Conservation (phyloP, 1,139 yeast species). For the Saccharomyces hybrid region DNA sequence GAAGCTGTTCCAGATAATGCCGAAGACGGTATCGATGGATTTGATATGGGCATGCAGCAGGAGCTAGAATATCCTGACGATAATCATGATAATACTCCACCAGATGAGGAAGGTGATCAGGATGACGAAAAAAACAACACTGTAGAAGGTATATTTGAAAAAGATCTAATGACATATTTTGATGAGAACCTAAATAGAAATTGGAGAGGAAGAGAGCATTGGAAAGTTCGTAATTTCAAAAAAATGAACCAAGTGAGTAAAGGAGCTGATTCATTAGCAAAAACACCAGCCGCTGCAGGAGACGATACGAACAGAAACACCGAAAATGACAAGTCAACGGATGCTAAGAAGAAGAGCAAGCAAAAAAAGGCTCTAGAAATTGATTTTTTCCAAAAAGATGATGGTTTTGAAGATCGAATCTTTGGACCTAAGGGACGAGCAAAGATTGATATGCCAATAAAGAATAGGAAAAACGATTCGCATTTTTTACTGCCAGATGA, state of each 20-base stretch:
- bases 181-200: slow-evolving; percentile 59
- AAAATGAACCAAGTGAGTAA: slow-evolving; percentile 14
- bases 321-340: slow-evolving; percentile 1
- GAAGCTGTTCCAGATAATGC: slow-evolving; percentile 33
- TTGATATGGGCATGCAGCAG: slow-evolving; percentile 11
- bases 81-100: slow-evolving; percentile 19
- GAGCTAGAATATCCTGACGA: slow-evolving; percentile 23
- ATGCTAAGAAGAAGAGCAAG: slow-evolving; percentile 18
- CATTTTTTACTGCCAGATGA: slow-evolving; percentile 64
- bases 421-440: slow-evolving; percentile 42
- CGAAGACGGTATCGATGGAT: slow-evolving; percentile 22
- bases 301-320: background rate
- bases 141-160: slow-evolving; percentile 42
- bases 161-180: slow-evolving; percentile 70
- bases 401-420: slow-evolving; percentile 34
- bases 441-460: slow-evolving; percentile 37
- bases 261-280: slow-evolving; percentile 8
- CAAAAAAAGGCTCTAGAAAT: slow-evolving; percentile 37
- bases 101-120: slow-evolving; percentile 6
- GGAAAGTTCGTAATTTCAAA: slow-evolving; percentile 70
- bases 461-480: slow-evolving; percentile 36
- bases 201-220: slow-evolving; percentile 92
- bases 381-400: slow-evolving; percentile 42
- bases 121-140: slow-evolving; percentile 3
- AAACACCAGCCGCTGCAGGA: background rate